Base-by-base conservation (phyloP, 805 yeast species). In the Priceomyces fermenticarens region DNA sequence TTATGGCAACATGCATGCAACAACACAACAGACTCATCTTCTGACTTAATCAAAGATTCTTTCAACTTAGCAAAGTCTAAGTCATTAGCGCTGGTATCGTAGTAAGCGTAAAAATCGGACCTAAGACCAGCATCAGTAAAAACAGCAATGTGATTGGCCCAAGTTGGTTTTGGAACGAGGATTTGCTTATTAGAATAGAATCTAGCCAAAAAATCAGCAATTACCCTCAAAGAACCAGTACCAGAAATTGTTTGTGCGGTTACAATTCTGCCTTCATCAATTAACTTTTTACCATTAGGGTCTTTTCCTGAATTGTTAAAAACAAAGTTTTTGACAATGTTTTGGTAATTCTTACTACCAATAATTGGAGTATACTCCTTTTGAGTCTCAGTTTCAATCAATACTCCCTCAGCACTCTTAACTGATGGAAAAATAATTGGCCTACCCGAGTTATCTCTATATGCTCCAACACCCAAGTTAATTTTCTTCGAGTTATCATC, bases 1-100 rank as follows among this genome's bases (percentile, higher is more conserved):
- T 90, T 91, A 71, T 90, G 97, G 56, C 97, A 93, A 61, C 97
- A 89, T 7, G 96, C 96, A 64, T 90, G 98, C 45, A 90, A 75
- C 42, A 90, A 72, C 15, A 89, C 83, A 39, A 80, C 76, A 15
- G 83, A 71, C 20, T 85, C 87, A 27, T 67, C 67, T 25, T 76
- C 76, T 30, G 82, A 81, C 28, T 62, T 55, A 16, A 68, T 53
- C 36, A 89, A 64, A 39, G 87, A 86, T 27, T 60, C 60, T 38
- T 85, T 58, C 71, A 88, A 70, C 36, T 82, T 81, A 20, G 73
- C 81, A 47, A 81, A 69, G 60, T 85, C 85, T 46, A 90, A 70
- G 10, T 76, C 74, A 55, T 85, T 85, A 50, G 73, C 75, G 39
- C 62, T 45, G 47, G 70, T 65, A 61, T 86, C 79, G 68, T 85